Base-by-base conservation (phyloP, 257 asterid genomes). In the Lavandula angustifolia region DNA sequence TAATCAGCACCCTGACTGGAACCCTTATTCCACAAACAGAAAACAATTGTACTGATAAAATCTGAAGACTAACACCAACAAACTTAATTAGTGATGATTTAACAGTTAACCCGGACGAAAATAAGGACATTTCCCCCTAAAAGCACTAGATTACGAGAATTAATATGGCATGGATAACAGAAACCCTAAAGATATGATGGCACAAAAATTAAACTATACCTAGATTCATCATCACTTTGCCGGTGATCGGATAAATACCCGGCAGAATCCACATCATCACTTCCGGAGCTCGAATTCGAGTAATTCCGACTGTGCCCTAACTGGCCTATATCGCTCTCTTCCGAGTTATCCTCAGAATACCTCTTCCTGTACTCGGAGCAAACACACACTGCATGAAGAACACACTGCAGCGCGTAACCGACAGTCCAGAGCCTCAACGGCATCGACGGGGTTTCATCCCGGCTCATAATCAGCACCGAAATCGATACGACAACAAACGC, bases 341-440 rank as follows among this genome's bases (percentile, higher is more conserved):
- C 73, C 18, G 52, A 64, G 73, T 62, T 71, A 38, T 59, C 73
- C 65, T 40, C 80, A 75, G 43, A 72, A 57, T 73, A 55, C 73
- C 97, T 73, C 85, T 76, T 80, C 73, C 42, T 80, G 70, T 71
- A 87, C 85, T 87, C 97, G 56, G 77, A 73, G 55, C 73, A 84
- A n/a, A 84, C 91, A 29, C 79, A 77, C 41, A 67, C 81, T 63
- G 73, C 80, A 18, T 81, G 91, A 35, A 84, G 75, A 66, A 75
- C 50, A 56, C 91, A 84, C 76, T 79, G 85, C 41, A 77, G 52
- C 17, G 71, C 83, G 10, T 84, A 84, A 0, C 87, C 91, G 7
- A 77, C 53, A 48, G 78, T 66, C 91, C 91, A 84, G 17, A 79
- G 74, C 85, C 87, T 73, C 66, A 84, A 60, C 38, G 91, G 91